Evolutionary conservation across 257 asterid genomes (phyloP), one percentile per base, ranked within the genome.

Genomic region (Capsicum baccatum): DNA sequence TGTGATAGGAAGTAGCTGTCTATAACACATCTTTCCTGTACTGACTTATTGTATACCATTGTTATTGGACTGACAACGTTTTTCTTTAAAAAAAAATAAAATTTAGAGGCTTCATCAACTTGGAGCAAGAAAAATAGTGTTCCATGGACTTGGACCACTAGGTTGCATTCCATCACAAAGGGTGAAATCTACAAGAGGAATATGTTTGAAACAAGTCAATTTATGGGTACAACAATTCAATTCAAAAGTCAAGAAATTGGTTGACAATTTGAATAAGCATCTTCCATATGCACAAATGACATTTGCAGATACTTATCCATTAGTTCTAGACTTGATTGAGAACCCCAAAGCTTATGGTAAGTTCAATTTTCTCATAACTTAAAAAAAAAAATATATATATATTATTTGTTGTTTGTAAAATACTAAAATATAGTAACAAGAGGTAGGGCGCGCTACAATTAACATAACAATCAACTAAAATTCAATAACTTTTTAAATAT

Each of bases 141-240:
- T 91, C 74, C 95, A 94, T 5, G 95, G 98, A 81, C 87, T 94
- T 12, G 91, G 95, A 3, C 98, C 98, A 0, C 86, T 94, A 0
- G 98, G 98, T 6, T 94, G 97, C 92, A 94, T 94, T 79, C 98
- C 98, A 0, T 93, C 98, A 3, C 97, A 94, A 70, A 90, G 96
- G 87, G 90, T 47, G 33, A 93, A 93, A 79, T 93, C 96, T 13
- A 84, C 74, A 70, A 79, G 87, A 7, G 90, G 97, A 9, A 84
- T 85, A 73, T 93, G 98, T 92, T 85, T 93, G 39, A 84, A 44
- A 57, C 97, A 93, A 89, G 97, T 94, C 68, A 94, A 94, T 79
- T 12, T 67, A 47, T 92, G 94, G 94, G 92, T 89, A 55, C 91
- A 91, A 55, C 89, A 89, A 83, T 94, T 94, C 89, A 94, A 94